Base-by-base conservation (phyloP, 805 yeast species). In the Cyberlindnera xishuangbannaensis region DNA sequence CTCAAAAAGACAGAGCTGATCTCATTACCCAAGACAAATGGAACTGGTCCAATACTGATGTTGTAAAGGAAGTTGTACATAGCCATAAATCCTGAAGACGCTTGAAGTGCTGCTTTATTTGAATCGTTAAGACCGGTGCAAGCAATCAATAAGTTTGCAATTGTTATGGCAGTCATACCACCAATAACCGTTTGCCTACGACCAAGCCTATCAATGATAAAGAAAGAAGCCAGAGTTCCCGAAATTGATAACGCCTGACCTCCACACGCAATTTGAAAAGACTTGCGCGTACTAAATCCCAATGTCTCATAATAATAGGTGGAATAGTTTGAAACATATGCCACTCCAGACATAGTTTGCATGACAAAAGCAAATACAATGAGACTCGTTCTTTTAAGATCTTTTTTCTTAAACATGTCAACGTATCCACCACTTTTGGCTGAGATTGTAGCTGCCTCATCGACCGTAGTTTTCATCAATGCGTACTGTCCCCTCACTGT, bases 301-400 rank as follows among this genome's bases (percentile, higher is more conserved):
- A 73, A 67, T 30, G 65, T 61, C 34, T 55, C 50, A 43, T 58
- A 69, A 49, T 66, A 68, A 43, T 67, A 69, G n/a, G 76, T 65
- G 12, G 72, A 51, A 49, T 65, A 69, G 25, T 64, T 64, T 55
- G 60, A 55, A 16, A 44, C 39, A 45, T 63, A 67, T 7, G 67
- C 48, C 6, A 72, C 61, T 37, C 75, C 75, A 30, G 67, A 60
- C 44, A 64, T 48, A 21, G 65, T 53, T 48, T 68, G 74, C 48
- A 60, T 55, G 36, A 62, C 35, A 59, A 65, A 64, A 15, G 31
- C 21, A 9, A 60, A 58, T 24, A 64, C 40, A 39, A 63, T 47
- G 6, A 37, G 4, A 3, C 31, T 15, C 2, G 76, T 69, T 56
- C 76, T 61, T 44, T 64, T 59, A n/a, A 63, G 41, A 45, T 71